phyloP scores from a whole-genome alignment of 148 eudicot species.

The Chenopodium quinoa region DNA sequence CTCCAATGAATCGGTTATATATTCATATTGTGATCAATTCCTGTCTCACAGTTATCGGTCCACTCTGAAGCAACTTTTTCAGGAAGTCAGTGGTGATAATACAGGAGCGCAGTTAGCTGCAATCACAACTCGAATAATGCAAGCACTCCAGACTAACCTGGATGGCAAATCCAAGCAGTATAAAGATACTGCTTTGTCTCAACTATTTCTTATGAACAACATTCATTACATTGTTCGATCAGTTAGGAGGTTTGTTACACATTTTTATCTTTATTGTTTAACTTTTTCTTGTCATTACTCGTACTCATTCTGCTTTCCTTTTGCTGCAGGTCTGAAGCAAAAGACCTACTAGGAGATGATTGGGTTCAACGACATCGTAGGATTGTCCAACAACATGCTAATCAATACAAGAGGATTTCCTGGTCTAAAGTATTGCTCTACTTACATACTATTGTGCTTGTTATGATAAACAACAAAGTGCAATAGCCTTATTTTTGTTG shows the following conservation, averaged over 20 bases:
- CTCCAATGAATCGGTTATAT: background rate
- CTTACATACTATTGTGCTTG: no score
- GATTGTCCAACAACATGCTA: conserved; percentile 94
- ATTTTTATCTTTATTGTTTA: background rate
- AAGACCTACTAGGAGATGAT: conserved; percentile 89
- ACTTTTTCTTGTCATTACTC: background rate
- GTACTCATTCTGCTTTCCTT: conserved; percentile 7
- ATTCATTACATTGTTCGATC: conserved; percentile 95
- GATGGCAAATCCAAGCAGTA: conserved; percentile 94
- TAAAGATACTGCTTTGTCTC: conserved; percentile 79
- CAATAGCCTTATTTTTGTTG: background rate
- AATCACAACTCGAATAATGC: conserved; percentile 74
- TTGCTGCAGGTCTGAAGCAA: conserved; percentile 77
- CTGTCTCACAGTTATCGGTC: conserved; percentile 62
- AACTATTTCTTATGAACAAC: conserved; percentile 92
- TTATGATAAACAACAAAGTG: background rate
- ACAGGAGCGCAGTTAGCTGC: conserved; percentile 52
- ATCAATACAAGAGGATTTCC: conserved; percentile 88
- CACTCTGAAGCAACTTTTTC: conserved; percentile 78
- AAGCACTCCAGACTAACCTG: conserved; percentile 79
- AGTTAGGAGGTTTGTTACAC: conserved; percentile 65
- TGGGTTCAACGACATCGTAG: conserved; percentile 98
- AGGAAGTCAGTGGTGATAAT: conserved; percentile 54
- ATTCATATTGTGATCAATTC: no score
- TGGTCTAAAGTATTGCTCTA: conserved; percentile 74